Evolutionary conservation across 2,329 filamentous ascomycete species (phyloP), one percentile per base, ranked within the genome.

Genomic region (Xylaria sp.): DNA sequence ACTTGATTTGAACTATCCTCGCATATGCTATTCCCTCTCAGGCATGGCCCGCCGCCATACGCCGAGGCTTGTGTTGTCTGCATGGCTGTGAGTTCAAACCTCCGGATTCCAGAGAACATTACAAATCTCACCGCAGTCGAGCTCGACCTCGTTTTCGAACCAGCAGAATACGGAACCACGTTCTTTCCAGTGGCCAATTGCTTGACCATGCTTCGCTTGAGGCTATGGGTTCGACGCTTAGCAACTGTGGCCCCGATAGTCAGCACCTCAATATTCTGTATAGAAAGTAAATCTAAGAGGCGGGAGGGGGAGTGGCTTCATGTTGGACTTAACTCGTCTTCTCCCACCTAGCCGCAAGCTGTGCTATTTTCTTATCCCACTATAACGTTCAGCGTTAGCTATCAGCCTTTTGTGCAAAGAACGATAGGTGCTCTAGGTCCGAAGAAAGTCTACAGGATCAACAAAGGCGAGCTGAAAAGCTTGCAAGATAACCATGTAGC

Each of bases 151-250:
- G 50, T 58, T 54, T 50, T 65, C 50, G 63, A 65, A 55, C 51
- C 57, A 47, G 40, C 46, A 45, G 60, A 23, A 54, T 61, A 57
- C 21, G 47, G 57, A 42, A 61, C 31, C 23, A 28, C 59, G 45
- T 63, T 67, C 46, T 63, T 70, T 47, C 45, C 62, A 58, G 58
- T 35, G 52, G 69, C 59, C 58, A 60, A 70, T 59, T 63, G 61
- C 64, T 70, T 73, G 67, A 71, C 67, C 66, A 72, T 72, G 63
- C 71, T 70, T 67, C 67, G 70, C 67, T 67, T 71, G 56, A 66
- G 56, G 65, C 60, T 67, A 60, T 67, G 64, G 63, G 56, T 61
- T 52, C 49, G 62, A 61, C 71, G 70, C 55, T 54, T 40, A 28
- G 40, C 35, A 45, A 49, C 54, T 45, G 28, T 8, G 57, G 14